phyloP scores from a whole-genome alignment of 1,284 basidiomycete species.

The Somion occarium region DNA sequence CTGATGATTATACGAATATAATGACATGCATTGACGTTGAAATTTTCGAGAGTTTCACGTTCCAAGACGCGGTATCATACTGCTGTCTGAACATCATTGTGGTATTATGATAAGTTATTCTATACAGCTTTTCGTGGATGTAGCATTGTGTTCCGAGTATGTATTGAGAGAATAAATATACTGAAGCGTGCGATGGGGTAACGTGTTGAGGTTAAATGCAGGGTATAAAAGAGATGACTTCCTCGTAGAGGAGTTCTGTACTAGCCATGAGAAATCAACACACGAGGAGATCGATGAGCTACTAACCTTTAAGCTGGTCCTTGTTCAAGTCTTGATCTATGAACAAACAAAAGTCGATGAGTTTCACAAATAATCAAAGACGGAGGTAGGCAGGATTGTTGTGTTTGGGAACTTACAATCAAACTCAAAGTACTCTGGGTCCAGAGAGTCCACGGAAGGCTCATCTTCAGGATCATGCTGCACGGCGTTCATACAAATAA shows the following conservation, averaged over 20 bases:
- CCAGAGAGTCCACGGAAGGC: slow-evolving; percentile 67
- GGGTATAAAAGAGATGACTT: slow-evolving; percentile 21
- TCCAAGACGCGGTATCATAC: too few species aligned
- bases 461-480: slow-evolving; percentile 88
- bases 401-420: slow-evolving; percentile 48
- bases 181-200: too few species aligned
- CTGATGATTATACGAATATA: background rate
- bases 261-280: slow-evolving; percentile 4
- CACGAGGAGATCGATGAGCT: background rate
- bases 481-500: too few species aligned
- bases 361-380: slow-evolving; percentile 10
- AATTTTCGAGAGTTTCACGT: too few species aligned
- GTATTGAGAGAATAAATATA: too few species aligned
- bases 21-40: background rate
- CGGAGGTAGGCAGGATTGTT: background rate
- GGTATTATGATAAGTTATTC: too few species aligned
- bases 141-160: too few species aligned
- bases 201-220: too few species aligned
- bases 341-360: background rate
- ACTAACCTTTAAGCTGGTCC: slow-evolving; percentile 58
- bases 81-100: too few species aligned
- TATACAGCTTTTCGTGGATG: too few species aligned
- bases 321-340: slow-evolving; percentile 76
- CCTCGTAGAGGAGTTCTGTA: slow-evolving; percentile 29
- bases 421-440: slow-evolving; percentile 84